Base-by-base conservation (phyloP, 2,329 filamentous ascomycete genomes). In the Cladosporium austrohemisphaericum region DNA sequence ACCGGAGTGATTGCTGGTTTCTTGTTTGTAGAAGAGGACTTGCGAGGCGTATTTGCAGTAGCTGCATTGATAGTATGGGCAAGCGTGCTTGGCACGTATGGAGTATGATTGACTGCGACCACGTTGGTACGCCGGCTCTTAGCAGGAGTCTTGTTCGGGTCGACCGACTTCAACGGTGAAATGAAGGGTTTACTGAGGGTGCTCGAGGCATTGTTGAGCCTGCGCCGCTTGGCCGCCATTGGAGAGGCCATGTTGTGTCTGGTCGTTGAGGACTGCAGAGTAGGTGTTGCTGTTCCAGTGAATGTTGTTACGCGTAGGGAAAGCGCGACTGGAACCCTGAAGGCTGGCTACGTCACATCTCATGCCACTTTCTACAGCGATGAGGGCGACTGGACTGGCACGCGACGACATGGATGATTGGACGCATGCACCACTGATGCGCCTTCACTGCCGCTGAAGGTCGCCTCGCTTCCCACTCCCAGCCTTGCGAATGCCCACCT, bases 181-280 rank as follows among this genome's bases (percentile, higher is more conserved):
- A 84, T 83, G 70, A 89, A 89, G 0, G 85, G 85, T 62, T 83
- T 85, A 54, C 77, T 76, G 40, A 88, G 76, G 5, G 77, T 77
- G n/a, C 72, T 74, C 18, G 75, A 68, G 31, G 79, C 76, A 36
- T 76, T 70, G 51, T 83, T 76, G 54, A 85, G 70, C 55, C 81
- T 79, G 52, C 84, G 81, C 41, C 82, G 79, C 70, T 87, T 87
- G 11, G 57, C 51, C 50, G 73, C 72, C 50, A 76, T 68, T 49
- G 75, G 76, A 41, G 72, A 74, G 52, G 71, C 71, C 74, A 77
- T 75, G 32, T 4, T 38, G 23, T 10, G 33, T 31, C 31, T 26
- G 28, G 28, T 31, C 5, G 31, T 41, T 41, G 38, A 41, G 11
- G n/a, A n/a, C n/a, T n/a, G n/a, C n/a, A n/a, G n/a, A n/a, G n/a